Percentiles rank a stretch among this genome's conserved stretches.
Conservation (phyloP, 164 flowering plant genomes). For the Euptelea pleiosperma region DNA sequence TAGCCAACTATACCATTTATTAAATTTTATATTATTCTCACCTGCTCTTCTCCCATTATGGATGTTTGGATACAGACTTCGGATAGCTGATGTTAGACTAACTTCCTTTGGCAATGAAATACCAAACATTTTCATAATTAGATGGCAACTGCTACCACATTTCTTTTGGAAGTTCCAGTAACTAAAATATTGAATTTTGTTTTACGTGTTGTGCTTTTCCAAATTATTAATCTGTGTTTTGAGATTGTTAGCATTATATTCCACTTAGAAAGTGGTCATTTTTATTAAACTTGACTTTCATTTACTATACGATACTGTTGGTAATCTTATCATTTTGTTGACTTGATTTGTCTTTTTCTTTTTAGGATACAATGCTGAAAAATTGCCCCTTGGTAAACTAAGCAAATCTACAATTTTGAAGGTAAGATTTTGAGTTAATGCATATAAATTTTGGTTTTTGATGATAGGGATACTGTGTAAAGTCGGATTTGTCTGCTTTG, state of each 20-base stretch:
- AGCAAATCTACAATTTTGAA: slow-evolving; percentile 87
- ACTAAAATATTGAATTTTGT: neutral
- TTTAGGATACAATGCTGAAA: slow-evolving; percentile 90
- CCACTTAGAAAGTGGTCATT: neutral
- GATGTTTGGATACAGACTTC: no score
- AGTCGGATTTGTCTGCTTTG: no score
- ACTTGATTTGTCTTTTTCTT: neutral
- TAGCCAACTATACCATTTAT: no score
- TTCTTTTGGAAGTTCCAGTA: neutral
- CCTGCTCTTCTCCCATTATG: no score
- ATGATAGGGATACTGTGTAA: no score
- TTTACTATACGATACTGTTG: no score
- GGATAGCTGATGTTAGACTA: no score
- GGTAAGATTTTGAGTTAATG: slow-evolving; percentile 33
- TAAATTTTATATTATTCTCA: no score
- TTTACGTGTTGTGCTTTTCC: neutral
- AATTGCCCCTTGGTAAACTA: slow-evolving; percentile 90
- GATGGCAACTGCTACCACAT: no score
- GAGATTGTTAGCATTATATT: neutral
- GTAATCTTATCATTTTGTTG: neutral
- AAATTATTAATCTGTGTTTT: neutral
- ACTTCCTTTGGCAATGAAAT: no score
- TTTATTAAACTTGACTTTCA: no score
- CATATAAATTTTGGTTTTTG: neutral
- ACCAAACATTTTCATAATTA: no score